Evolutionary conservation across 176 grass and related monocot genomes (phyloP).

Genomic region (Hsuehochloa calcarea): DNA sequence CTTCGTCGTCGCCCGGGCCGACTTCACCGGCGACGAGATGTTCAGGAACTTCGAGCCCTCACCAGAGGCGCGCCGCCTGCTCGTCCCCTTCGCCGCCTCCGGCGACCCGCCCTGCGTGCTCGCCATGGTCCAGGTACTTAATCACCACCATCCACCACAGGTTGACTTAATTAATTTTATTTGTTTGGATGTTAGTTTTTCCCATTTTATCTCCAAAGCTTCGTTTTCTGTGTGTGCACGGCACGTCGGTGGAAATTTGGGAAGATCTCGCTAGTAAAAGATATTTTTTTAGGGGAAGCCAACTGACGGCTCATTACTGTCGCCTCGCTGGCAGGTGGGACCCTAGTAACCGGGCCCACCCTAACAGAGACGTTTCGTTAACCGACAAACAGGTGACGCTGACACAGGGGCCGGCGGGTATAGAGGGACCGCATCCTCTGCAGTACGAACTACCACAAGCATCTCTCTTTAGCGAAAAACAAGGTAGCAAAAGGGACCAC

Average conservation of each 20-base stretch:
- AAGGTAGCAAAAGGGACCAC: too few relatives aligned
- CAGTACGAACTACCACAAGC: too few relatives aligned
- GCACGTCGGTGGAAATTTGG: not conserved
- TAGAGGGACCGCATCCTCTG: too few relatives aligned
- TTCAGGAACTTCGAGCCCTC: conserved; percentile 56
- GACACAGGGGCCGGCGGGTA: not conserved
- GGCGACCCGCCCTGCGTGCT: conserved; percentile 52
- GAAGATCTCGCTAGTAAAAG: not conserved
- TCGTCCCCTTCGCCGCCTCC: conserved; percentile 54
- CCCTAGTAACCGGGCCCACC: not conserved
- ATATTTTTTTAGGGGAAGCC: too few relatives aligned
- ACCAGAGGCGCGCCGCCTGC: conserved; percentile 46
- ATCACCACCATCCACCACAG: not conserved
- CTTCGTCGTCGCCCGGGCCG: conserved; percentile 44
- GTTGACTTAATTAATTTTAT: not conserved
- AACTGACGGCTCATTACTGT: too few relatives aligned
- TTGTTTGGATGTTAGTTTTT: not conserved
- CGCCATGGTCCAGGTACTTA: conserved; percentile 54
- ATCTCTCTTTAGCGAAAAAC: too few relatives aligned
- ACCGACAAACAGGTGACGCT: too few relatives aligned
- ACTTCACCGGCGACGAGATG: conserved; percentile 45
- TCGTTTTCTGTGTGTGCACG: not conserved
- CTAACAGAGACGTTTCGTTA: not conserved
- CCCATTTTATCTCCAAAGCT: not conserved
- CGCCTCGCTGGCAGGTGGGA: not conserved